Evolutionary conservation across 176 grass and related monocot genomes (phyloP).

Genomic region (Eragrostis nindensis): DNA sequence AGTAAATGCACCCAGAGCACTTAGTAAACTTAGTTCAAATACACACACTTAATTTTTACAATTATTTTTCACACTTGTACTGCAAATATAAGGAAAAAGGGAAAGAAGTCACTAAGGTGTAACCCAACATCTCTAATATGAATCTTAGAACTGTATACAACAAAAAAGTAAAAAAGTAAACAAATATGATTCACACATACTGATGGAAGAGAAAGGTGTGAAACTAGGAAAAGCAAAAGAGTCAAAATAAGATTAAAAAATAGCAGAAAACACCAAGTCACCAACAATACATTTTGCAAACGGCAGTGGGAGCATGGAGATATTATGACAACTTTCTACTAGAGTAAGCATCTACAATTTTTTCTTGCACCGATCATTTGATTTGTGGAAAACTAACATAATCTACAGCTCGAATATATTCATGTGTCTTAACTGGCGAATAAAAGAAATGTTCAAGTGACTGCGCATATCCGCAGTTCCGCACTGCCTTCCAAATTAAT

Average conservation of each 20-base stretch:
- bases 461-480: conserved; percentile 19
- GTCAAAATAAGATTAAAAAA: background rate
- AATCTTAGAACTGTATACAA: too few relatives aligned
- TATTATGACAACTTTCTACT: background rate
- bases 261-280: background rate
- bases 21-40: background rate
- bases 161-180: background rate
- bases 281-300: background rate
- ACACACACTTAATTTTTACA: background rate
- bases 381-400: background rate
- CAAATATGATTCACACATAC: background rate
- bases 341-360: background rate
- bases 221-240: background rate
- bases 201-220: background rate
- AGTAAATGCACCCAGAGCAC: background rate
- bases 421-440: background rate
- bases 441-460: background rate
- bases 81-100: background rate
- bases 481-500: background rate
- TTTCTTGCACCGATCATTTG: background rate
- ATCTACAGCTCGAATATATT: background rate
- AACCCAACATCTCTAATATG: background rate
- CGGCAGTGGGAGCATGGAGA: background rate
- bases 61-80: background rate
- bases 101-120: background rate